Evolutionary conservation across 768 basidiomycete species (phyloP), one percentile per base, ranked within the genome.

Genomic region (Trametes sanguinea): DNA sequence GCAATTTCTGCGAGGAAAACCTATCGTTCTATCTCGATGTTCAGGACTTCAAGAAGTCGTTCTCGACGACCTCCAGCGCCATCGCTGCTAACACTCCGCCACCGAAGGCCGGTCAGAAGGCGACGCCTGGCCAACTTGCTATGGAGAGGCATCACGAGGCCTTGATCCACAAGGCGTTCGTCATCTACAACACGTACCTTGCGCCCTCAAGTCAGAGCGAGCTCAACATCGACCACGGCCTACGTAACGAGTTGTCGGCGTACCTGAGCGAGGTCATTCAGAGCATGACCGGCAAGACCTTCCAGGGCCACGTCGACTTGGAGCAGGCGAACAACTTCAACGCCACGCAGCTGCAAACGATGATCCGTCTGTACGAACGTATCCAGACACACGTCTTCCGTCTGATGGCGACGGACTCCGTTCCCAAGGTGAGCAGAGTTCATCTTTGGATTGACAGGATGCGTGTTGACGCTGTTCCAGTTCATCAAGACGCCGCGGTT

Each of bases 1-100:
- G 86, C 58, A 98, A 98, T 74, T 98, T 97, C 73, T 98, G 94
- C 77, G 97, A 99, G 72, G 97, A 99, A 80, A 99, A 99, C 73
- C 77, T 99, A 66, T 89, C 90, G 50, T 99, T 98, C 78, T 99
- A 94, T 92, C 74, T 98, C 58, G 97, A 99, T 71, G 95, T 98
- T 2, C 85, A 94, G 73, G 97, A 99, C 73, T 97, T 99, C 80
- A 95, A 94, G 77, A 85, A 89, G 69, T 90, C 95, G 73, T 99
- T 99, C 78, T 88, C 86, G 71, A 98, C 95, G 60, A 97, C 97
- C 0, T 96, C 94, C 4, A 94, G 88, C 68, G 95, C 95, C 11
- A 85, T 90, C 61, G 89, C 90, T 7, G 81, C 80, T 33, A 68
- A 74, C 11, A 75, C 81, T 17, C 55, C 60, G 1, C 10, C 71